Evolutionary conservation across 495 filamentous ascomycete genomes (phyloP), one percentile per base, ranked within the genome.

Genomic region (Penicillium fimorum): DNA sequence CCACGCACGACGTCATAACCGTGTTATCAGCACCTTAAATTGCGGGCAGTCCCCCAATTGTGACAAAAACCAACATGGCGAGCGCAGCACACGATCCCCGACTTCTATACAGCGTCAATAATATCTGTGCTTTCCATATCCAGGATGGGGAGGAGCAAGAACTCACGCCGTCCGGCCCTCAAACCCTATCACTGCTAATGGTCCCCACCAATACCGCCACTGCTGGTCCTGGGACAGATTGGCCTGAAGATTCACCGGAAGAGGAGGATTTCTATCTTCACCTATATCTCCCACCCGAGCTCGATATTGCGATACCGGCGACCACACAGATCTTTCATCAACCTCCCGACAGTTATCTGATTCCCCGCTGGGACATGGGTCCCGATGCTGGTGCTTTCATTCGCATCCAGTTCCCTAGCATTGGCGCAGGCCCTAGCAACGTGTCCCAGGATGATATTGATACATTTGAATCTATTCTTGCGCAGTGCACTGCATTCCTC

Each of bases 241-340:
- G 56, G 24, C 81, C 85, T 1, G 90, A 95, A 63, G 88, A 96
- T 37, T 57, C 58, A 24, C 81, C 85, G 1, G 90, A 96, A 64
- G 89, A 96, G 67, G 92, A 97, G 67, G 92, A 97, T 73, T 97
- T 96, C 76, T 97, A 96, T 68, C 85, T 97, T 1, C 92, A 97
- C 66, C 83, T 97, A 35, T 87, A 94, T 60, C 84, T 97, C 2
- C 92, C 92, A 13, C 92, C 92, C n/a, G 92, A 96, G 77, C 80
- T 97, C 60, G 92, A 96, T 63, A 82, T 97, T 8, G 88, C 92
- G 1, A 75, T 97, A 15, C 92, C 92, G 13, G 92, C 92, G 20
- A 96, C 91, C 1, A 96, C 92, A 6, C 92, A 97, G 68, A 93
- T 97, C 65, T 97, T 92, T 71, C 91, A 96, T 66, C 89, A 96